Base-by-base conservation (phyloP, 2,329 filamentous ascomycete genomes). In the Diplocarpon rosae region DNA sequence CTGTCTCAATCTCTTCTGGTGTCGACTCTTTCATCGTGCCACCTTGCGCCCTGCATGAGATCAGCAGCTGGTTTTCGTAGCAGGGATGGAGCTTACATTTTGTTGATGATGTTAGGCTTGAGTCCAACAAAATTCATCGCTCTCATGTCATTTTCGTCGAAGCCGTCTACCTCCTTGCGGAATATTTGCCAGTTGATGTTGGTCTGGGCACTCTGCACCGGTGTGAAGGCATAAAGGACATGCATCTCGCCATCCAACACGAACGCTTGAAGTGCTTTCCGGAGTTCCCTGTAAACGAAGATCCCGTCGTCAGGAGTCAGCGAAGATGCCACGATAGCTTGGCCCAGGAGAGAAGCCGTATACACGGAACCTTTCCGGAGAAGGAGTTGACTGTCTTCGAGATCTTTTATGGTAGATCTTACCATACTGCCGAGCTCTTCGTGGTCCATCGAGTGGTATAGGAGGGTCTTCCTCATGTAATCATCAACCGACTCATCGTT, bases 211-310 rank as follows among this genome's bases (percentile, higher is more conserved):
- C 74, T 69, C 38, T 85, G 78, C 2, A 88, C 72, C 0, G 84
- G 84, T 0, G 84, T 87, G 51, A 88, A 87, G 31, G 77, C 78
- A 59, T 88, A 89, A 37, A 87, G 71, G 11, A 85, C 73, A 56
- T 88, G 84, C 78, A 89, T 80, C 50, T 89, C 84, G 3, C 82
- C 80, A 56, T 88, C 83, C 75, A 89, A 80, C 11, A 87, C 84
- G 56, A 89, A 88, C 1, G 80, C 80, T 48, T 73, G 69, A 2
- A 88, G 68, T 0, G 83, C 80, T 52, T 73, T 73, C 46, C 71
- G 70, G 38, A 88, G 68, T 60, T 89, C 84, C 37, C 75, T 69
- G 53, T 87, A 69, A 14, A 88, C 71, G 54, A 87, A 88, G 1
- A 85, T 63, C 0, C 84, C 84, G 54, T 88, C 83, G 47, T 85